phyloP scores from a whole-genome alignment of 352 stramenopile species.

The Globisporangium cederbergense region DNA sequence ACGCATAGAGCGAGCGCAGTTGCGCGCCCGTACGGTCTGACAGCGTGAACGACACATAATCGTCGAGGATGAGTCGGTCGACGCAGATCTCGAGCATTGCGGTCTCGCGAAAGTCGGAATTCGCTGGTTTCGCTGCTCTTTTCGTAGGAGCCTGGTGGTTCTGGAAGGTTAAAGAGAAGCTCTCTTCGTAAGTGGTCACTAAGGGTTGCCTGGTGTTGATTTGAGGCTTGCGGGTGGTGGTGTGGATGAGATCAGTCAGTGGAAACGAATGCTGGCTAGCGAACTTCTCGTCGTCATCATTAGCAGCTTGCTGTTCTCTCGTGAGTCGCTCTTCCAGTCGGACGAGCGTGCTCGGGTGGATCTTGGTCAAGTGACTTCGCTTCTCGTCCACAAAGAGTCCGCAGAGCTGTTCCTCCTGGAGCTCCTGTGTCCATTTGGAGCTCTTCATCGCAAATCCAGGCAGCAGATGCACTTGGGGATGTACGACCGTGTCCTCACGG shows the following conservation, averaged over 20 bases:
- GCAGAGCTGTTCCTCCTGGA: slow-evolving; percentile 41
- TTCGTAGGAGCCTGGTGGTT: neutral
- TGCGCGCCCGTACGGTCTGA: slow-evolving; percentile 64
- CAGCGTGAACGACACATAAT: slow-evolving; percentile 65
- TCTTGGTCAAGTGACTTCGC: slow-evolving; percentile 24
- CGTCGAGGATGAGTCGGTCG: slow-evolving; percentile 63
- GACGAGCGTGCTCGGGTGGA: slow-evolving; percentile 49
- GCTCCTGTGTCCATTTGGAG: slow-evolving; percentile 33
- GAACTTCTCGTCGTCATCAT: neutral
- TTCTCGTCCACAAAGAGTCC: slow-evolving; percentile 48
- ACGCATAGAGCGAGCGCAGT: slow-evolving; percentile 48
- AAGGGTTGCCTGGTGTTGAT: neutral
- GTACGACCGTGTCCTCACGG: slow-evolving; percentile 7
- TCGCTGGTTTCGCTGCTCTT: neutral
- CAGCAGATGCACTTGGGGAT: slow-evolving; percentile 19
- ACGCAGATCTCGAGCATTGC: slow-evolving; percentile 51
- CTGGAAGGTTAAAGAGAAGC: neutral
- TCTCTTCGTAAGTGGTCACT: neutral
- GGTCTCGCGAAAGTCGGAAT: neutral
- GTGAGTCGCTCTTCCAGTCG: slow-evolving; percentile 48
- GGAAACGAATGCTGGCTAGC: neutral
- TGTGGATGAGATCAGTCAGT: slow-evolving; percentile 12
- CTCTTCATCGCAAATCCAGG: slow-evolving; percentile 16
- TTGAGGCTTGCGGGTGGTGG: neutral
- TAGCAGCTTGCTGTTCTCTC: slow-evolving; percentile 21